Percentiles rank a stretch among this genome's conserved stretches.
These are phyloP conservation scores for Nakazawaea wickerhamii DNA, from an alignment of 805 yeast species.

Conservation along the genomic window DNA sequence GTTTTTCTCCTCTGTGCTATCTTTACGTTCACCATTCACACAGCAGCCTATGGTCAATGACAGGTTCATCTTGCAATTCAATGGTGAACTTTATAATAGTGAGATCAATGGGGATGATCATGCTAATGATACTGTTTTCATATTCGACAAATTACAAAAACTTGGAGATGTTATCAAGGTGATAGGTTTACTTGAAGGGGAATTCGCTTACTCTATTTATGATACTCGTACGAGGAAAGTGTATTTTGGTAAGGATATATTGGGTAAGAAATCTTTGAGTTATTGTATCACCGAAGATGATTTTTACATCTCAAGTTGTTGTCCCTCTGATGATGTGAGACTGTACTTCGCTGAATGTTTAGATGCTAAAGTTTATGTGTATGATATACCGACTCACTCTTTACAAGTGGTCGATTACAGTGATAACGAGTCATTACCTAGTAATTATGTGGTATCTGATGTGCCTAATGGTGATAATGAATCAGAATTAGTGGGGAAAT, in stretches of 20 bases:
- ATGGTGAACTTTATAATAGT: slow-evolving; percentile 81
- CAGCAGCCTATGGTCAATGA: slow-evolving; percentile 54
- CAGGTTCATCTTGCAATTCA: slow-evolving; percentile 59
- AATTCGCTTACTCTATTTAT: slow-evolving; percentile 63
- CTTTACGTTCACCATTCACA: slow-evolving; percentile 74
- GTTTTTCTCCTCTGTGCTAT: slow-evolving; percentile 66
- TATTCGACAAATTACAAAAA: slow-evolving; percentile 33
- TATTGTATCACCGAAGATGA: slow-evolving; percentile 30
- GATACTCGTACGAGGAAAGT: slow-evolving; percentile 37
- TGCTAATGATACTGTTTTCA: slow-evolving; percentile 59
- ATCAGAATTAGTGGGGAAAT: slow-evolving; percentile 8
- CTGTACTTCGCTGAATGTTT: slow-evolving; percentile 46
- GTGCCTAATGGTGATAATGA: slow-evolving; percentile 2
- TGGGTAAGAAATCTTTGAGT: slow-evolving; percentile 78
- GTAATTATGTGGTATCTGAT: slow-evolving; percentile 14
- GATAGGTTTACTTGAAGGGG: slow-evolving; percentile 59
- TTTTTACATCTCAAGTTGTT: slow-evolving; percentile 43
- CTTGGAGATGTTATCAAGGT: slow-evolving; percentile 34
- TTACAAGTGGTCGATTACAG: slow-evolving; percentile 19
- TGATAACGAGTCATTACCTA: slow-evolving; percentile 15
- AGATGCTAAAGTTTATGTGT: slow-evolving; percentile 44
- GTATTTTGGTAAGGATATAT: slow-evolving; percentile 77
- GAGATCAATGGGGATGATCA: slow-evolving; percentile 33
- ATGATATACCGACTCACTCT: slow-evolving; percentile 22
- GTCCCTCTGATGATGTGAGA: slow-evolving; percentile 26